These are phyloP conservation scores for Talaromyces sp. DNA, from an alignment of 2,329 filamentous ascomycete species.

Conservation along the genomic window DNA sequence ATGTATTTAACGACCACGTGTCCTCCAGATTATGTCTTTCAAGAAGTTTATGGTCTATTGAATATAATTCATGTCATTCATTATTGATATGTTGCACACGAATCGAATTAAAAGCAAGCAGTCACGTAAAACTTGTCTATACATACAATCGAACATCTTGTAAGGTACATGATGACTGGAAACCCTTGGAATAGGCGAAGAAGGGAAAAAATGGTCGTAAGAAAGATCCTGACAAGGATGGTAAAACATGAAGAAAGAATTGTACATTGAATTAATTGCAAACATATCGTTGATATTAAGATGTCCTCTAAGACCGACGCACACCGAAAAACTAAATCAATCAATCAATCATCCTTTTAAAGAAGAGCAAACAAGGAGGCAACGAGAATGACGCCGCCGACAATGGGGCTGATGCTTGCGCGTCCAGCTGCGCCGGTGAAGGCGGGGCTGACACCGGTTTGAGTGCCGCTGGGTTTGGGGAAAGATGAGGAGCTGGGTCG, in stretches of 20 bases:
- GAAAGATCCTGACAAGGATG: constrained; percentile 1
- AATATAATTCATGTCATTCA: background rate
- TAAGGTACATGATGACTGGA: background rate
- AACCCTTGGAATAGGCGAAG: background rate
- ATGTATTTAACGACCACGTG: background rate
- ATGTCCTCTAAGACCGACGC: background rate
- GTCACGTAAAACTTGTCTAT: constrained; percentile 3
- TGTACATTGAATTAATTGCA: constrained; percentile 13
- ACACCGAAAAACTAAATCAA: background rate
- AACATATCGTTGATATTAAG: constrained; percentile 10
- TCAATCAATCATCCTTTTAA: background rate
- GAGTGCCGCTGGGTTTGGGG: constrained; percentile 12
- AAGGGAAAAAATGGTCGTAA: background rate
- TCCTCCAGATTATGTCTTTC: background rate
- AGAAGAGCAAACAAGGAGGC: constrained; percentile 8
- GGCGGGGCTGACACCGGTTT: constrained; percentile 12
- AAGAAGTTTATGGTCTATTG: background rate
- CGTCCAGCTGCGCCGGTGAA: constrained; percentile 17
- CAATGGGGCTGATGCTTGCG: constrained; percentile 3
- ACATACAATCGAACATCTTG: background rate
- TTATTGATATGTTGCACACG: constrained; percentile 10
- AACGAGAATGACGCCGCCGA: background rate
- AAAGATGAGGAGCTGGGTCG: constrained; percentile 11
- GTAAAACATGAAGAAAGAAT: constrained; percentile 2
- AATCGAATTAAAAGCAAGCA: constrained; percentile 5